Base-by-base conservation (phyloP, 352 stramenopile genomes). In the Phytophthora idaei region DNA sequence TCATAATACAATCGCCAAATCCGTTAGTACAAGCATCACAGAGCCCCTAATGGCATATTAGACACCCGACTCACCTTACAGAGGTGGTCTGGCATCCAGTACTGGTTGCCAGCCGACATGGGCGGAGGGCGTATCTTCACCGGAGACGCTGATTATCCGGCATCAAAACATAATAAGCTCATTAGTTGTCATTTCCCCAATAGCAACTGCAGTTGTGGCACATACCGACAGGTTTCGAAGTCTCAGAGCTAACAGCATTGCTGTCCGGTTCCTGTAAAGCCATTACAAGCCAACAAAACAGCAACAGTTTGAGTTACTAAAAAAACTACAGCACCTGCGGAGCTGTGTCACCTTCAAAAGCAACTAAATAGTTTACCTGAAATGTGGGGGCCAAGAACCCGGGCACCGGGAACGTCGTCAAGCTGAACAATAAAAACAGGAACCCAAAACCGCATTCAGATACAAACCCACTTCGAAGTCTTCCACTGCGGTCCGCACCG, bases 51-150 rank as follows among this genome's bases (percentile, higher is more conserved):
- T 14, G 5, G n/a, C 14, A 17, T n/a, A 28, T 3, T 8, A 45
- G 8, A 56, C 49, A 31, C 47, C 14, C 7, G 17, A 48, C 69
- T 41, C 41, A 93, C 88, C 64, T 94, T 95, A 74, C 86, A 94
- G 10, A 92, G 61, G 46, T 93, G 74, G 54, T 95, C 88, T 4
- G 88, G 88, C 88, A 95, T 95, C 88, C 88, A 95, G 61, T 92
- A 92, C 56, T 90, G 81, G 12, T 79, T 84, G 50, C 64, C 76
- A 51, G 74, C 68, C 5, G 76, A 78, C 62, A 74, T 81, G 27
- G 75, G 64, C 32, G 78, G 74, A 32, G 69, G 69, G 12, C 62
- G 70, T 12, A 70, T 56, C 44, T 77, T 81, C 29, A 64, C 37
- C 5, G 71, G 67, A 15, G 78, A 78, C 7, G 49, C 59, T 72